phyloP scores from a whole-genome alignment of 495 filamentous ascomycete species.

The Bacidia gigantensis region DNA sequence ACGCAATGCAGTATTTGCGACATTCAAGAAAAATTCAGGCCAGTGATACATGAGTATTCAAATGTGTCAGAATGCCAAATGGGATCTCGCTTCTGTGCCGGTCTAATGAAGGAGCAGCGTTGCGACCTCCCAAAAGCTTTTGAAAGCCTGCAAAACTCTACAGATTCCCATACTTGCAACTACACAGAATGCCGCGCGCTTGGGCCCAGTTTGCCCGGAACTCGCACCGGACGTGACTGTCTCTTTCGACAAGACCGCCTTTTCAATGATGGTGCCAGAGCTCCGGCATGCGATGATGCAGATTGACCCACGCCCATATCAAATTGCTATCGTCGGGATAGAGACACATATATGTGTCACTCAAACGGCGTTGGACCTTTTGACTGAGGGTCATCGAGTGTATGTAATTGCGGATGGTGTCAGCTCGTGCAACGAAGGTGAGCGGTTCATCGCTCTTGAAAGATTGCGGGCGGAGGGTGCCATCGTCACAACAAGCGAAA shows the following conservation, averaged over 20 bases:
- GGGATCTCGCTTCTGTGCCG: constrained; percentile 6
- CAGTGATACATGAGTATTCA: constrained; percentile 66
- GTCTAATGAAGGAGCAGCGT: constrained; percentile 16
- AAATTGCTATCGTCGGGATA: constrained; percentile 65
- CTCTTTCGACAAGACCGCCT: constrained; percentile 71
- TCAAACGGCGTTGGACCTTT: constrained; percentile 75
- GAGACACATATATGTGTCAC: constrained; percentile 91
- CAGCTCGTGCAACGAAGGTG: constrained; percentile 67
- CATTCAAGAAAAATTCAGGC: constrained; percentile 84
- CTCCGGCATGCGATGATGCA: constrained; percentile 24
- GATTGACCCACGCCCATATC: constrained; percentile 14
- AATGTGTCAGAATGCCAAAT: constrained; percentile 43
- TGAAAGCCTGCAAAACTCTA: constrained; percentile 44
- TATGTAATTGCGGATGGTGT: constrained; percentile 89
- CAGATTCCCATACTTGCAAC: constrained; percentile 68
- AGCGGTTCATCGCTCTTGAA: constrained; percentile 65
- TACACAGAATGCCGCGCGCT: constrained; percentile 62
- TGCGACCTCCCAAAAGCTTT: constrained; percentile 37
- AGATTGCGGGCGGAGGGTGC: constrained; percentile 64
- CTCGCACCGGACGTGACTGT: constrained; percentile 32
- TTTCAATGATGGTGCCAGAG: constrained; percentile 61
- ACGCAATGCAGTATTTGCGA: constrained; percentile 69
- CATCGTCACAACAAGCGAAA: constrained; percentile 77
- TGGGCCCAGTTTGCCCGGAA: constrained; percentile 68
- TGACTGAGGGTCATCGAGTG: constrained; percentile 60